Base-by-base conservation (phyloP, 192 early-diverging fungal species). In the Rhizophagus clarus region DNA sequence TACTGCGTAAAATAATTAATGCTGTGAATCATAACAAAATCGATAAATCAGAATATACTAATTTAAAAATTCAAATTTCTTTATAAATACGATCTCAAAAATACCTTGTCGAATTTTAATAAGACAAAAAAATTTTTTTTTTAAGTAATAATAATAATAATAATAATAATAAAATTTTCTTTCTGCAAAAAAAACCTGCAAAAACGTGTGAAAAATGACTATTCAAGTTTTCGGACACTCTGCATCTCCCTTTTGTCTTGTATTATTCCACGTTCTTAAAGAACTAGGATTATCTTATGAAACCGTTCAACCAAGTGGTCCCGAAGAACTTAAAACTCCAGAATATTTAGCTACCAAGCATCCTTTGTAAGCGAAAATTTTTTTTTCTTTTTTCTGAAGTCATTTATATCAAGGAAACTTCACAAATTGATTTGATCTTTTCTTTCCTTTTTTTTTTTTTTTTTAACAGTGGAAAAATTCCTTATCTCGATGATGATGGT, bases 401-500 rank as follows among this genome's bases (percentile, higher is more conserved):
- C 15, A 40, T 32, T 2, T 49, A 3, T 2, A 12, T 4, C 47
- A 49, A 11, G 11, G 15, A 49, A 49, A 14, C 47, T 15, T 49
- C 15, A 12, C 47, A 10, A 34, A 9, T 70, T 70, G 20, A 37
- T 10, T 32, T 4, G 0, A 70, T 6, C 31, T 31, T 29, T 12
- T 47, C 24, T 37, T 37, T 37, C 5, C 5, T 37, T 37, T 64
- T 29, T 4, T 24, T 11, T 20, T 34, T 20, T 4, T 61, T 34
- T 61, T 61, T 17, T 31, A 11, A 34, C 6, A 75, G 73, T 60
- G 86, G 86, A 49, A 66, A 80, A 66, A 78, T 87, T 22, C 86
- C 86, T n/a, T 81, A 82, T 31, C 79, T 87, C 51, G 69, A 80
- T 26, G 83, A 87, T 56, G 84, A 64, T n/a, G 79, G 61, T 60